Conservation (phyloP, 345 rosid genomes). For the Citrus glauca region DNA sequence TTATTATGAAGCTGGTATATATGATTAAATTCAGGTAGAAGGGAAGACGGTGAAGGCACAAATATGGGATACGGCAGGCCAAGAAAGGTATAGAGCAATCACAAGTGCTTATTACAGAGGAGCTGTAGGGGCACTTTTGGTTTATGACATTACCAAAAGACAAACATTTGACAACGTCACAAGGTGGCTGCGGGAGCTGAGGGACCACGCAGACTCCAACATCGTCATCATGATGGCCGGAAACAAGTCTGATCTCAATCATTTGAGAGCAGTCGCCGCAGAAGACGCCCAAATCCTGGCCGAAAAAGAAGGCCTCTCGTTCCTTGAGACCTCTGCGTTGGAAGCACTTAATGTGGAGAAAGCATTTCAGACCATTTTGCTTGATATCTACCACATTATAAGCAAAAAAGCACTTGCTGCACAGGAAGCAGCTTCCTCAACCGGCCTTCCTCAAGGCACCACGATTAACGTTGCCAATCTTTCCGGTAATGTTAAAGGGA, state of each 20-base stretch:
- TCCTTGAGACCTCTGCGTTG: constrained; percentile 62
- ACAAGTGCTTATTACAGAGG: constrained; percentile 77
- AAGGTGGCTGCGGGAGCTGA: constrained; percentile 62
- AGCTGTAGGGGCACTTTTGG: constrained; percentile 63
- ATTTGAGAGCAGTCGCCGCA: constrained; percentile 34
- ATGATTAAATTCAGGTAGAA: constrained; percentile 39
- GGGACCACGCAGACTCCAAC: constrained; percentile 75
- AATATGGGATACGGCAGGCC: constrained; percentile 77
- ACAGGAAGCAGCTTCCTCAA: constrained; percentile 41
- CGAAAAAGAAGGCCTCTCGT: constrained; percentile 42
- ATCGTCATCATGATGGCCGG: constrained; percentile 72
- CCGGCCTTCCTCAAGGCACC: constrained; percentile 60
- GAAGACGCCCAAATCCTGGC: constrained; percentile 46
- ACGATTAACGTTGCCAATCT: constrained; percentile 54
- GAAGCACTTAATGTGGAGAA: constrained; percentile 56
- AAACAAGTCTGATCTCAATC: constrained; percentile 62
- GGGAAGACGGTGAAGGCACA: constrained; percentile 75
- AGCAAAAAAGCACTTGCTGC: constrained; percentile 67
- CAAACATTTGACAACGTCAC: constrained; percentile 59
- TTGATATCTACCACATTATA: constrained; percentile 54
- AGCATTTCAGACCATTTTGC: constrained; percentile 56
- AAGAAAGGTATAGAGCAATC: constrained; percentile 67
- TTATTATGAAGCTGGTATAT: neutral
- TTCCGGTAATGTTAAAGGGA: constrained; percentile 36
- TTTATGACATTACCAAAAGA: constrained; percentile 66